These are phyloP conservation scores for Zymoseptoria ardabiliae DNA, from an alignment of 2,329 filamentous ascomycete species.

Conservation along the genomic window DNA sequence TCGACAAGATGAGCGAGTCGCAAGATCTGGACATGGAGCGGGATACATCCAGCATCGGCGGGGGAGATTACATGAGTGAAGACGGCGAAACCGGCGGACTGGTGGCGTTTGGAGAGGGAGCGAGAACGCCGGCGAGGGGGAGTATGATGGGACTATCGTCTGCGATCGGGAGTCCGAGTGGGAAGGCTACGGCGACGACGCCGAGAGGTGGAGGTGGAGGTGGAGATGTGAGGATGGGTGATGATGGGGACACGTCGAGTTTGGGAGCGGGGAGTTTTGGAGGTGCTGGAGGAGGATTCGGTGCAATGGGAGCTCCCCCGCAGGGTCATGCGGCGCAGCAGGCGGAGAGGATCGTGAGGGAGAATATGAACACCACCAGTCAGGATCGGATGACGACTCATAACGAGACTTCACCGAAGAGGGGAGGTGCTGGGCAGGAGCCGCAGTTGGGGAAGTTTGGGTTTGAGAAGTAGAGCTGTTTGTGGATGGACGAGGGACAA, in stretches of 20 bases:
- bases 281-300: neutral
- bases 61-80: conserved; percentile 59
- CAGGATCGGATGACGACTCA: conserved; percentile 24
- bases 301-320: conserved; percentile 1
- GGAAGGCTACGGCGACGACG: neutral
- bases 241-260: conserved; percentile 36
- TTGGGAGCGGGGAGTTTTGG: conserved; percentile 24
- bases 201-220: no score
- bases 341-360: conserved; percentile 58
- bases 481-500: neutral
- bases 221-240: neutral
- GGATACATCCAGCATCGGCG: conserved; percentile 58
- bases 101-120: conserved; percentile 88
- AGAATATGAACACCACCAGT: conserved; percentile 45
- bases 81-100: conserved; percentile 61
- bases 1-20: conserved; percentile 60
- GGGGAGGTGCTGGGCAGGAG: conserved; percentile 34
- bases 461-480: conserved; percentile 44
- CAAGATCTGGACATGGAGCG: conserved; percentile 32
- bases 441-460: conserved; percentile 50
- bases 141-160: conserved; percentile 52
- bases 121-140: conserved; percentile 47
- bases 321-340: conserved; percentile 39
- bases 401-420: neutral
- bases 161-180: neutral